Conservation (phyloP, 1,284 basidiomycete species). For the Phellinidium pouzarii region DNA sequence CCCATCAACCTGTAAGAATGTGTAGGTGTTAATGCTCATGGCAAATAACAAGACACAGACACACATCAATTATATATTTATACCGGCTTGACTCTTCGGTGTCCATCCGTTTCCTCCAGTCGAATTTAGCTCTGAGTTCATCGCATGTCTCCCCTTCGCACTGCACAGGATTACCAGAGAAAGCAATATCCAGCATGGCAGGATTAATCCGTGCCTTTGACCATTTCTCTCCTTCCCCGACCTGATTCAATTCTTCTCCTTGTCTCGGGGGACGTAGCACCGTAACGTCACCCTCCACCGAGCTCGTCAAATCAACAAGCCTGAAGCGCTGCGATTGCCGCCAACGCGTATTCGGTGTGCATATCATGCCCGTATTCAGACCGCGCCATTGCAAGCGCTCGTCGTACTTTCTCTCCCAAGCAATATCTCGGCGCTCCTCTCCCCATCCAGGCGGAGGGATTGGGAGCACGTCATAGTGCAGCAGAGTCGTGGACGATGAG, state of each 20-base stretch:
- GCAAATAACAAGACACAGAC: slow-evolving; percentile 18
- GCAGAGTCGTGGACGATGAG: slow-evolving; percentile 45
- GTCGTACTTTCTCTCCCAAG: slow-evolving; percentile 51
- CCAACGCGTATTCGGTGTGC: slow-evolving; percentile 41
- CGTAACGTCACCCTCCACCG: slow-evolving; percentile 34
- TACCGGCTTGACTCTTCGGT: slow-evolving; percentile 45
- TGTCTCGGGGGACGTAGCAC: slow-evolving; percentile 25
- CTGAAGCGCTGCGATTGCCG: slow-evolving; percentile 40
- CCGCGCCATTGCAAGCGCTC: slow-evolving; percentile 62
- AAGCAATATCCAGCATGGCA: slow-evolving; percentile 51
- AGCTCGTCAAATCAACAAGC: slow-evolving; percentile 29
- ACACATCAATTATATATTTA: slow-evolving; percentile 62
- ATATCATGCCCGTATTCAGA: slow-evolving; percentile 57
- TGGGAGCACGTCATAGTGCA: slow-evolving; percentile 57
- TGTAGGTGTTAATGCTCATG: background rate
- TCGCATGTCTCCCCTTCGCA: slow-evolving; percentile 41
- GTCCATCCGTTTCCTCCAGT: slow-evolving; percentile 38
- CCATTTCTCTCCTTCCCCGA: slow-evolving; percentile 31
- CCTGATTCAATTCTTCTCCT: slow-evolving; percentile 33
- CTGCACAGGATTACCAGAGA: slow-evolving; percentile 32
- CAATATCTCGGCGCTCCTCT: slow-evolving; percentile 39
- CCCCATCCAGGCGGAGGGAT: slow-evolving; percentile 41
- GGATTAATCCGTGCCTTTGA: slow-evolving; percentile 34
- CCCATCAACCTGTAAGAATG: slow-evolving; percentile 45
- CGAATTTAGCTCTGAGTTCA: slow-evolving; percentile 38